Evolutionary conservation across 2,329 filamentous ascomycete genomes (phyloP), one percentile per base, ranked within the genome.

Genomic region (Phyllosticta citrichinensis): DNA sequence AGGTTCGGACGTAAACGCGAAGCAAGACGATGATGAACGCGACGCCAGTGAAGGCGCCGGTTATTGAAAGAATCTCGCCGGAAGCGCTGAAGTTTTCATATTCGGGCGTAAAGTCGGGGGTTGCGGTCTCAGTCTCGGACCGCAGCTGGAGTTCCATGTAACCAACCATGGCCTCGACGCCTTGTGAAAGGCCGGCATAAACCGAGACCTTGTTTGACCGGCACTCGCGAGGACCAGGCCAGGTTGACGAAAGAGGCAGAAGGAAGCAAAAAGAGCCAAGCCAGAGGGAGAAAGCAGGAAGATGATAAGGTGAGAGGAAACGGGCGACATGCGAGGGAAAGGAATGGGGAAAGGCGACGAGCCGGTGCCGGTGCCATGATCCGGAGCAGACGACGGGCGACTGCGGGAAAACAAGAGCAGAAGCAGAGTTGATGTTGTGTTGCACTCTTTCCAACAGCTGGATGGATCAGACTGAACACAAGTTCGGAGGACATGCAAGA

Each of bases 1-100:
- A 65, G 2, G 74, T 25, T 11, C 81, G 74, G 25, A 81, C 80
- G 62, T 79, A 80, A 35, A 76, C 66, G 30, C 79, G 74, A n/a
- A 76, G 67, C 4, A 73, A 6, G 1, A 80, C 75, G 1, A 73
- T 68, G 10, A 78, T 56, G 0, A 73, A 65, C 1, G 78, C 75
- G 12, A 75, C 52, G 0, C 68, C 66, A 14, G 75, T 74, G 55
- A 79, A 70, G 1, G 73, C 62, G 10, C 74, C 66, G 1, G 75
- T 75, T 11, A 77, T 74, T 1, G 70, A 70, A 12, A 80, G 67
- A n/a, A 81, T 75, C 12, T 68, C 65, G 11, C 65, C 64, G 0
- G 70, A 69, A 59, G 73, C 76, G 61, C 71, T 71, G 57, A 74
- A 76, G 12, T 68, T 62, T 1, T 73, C 70, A 62, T 73, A 67